Evolutionary conservation across 2,329 filamentous ascomycete species (phyloP), one percentile per base, ranked within the genome.

Genomic region (Hypoxylon sp.): DNA sequence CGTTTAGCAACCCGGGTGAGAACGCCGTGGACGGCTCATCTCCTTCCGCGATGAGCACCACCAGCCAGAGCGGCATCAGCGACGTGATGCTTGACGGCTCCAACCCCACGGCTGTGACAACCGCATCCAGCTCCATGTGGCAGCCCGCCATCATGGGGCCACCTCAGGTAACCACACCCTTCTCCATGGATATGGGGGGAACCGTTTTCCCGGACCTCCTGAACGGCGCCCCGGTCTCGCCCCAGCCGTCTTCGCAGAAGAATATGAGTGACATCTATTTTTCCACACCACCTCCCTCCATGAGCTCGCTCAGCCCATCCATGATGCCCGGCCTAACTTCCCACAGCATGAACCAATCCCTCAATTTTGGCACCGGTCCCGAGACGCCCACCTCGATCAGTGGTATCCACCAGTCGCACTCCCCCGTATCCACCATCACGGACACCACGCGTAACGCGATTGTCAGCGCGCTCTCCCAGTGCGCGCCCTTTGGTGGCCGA

Each of bases 31-130:
- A 96, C 64, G 91, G 89, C 51, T 97, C 94, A 7, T 97, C 94
- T 9, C 94, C 94, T 11, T 97, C 94, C 6, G 91, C 91, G 35
- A 93, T 97, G 70, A 97, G 93, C 75, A 96, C 90, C 31, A 90
- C 90, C 51, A 97, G 92, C 72, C 92, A 95, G 67, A 93, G 89
- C 69, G 90, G 88, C 40, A 89, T 92, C 70, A 95, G 90, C 72
- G 94, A 97, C 69, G 85, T 91, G 52, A 91, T 96, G 87, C 78
- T 94, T 50, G 91, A 97, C 71, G 90, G 90, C 52, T 84, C 83
- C 26, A 88, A 86, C 69, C 84, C 87, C 60, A 78, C 81, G 29
- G 76, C 80, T 26, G 73, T 78, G 49, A 73, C 78, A 13, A 73
- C 76, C 2, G 75, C 76, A 43, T 75, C 79, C 38, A 76, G 78